Conservation (phyloP, 495 filamentous ascomycete genomes). For the Neurospora sp. region DNA sequence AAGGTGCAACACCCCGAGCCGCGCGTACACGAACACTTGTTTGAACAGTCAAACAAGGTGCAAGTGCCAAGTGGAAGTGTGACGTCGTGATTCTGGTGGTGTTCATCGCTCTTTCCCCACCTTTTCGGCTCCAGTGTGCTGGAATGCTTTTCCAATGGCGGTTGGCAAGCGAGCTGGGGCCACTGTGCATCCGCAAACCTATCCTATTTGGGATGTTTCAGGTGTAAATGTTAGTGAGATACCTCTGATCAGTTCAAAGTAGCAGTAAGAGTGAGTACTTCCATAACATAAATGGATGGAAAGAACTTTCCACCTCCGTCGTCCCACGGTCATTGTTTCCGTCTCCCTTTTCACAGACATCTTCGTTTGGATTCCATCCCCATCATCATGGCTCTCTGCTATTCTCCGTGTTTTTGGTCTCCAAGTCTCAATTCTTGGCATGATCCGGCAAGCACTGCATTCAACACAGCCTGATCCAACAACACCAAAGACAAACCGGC, state of each 20-base stretch:
- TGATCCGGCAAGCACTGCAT: background rate
- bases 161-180: background rate
- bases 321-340: background rate
- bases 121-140: no score
- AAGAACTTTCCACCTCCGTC: background rate
- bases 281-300: background rate
- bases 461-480: background rate
- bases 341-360: background rate
- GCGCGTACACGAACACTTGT: background rate
- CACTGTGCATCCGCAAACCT: background rate
- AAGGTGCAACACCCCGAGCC: background rate
- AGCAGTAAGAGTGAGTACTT: background rate
- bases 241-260: background rate
- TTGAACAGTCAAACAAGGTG: background rate
- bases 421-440: background rate
- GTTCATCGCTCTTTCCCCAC: background rate
- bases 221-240: background rate
- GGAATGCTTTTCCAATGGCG: no score
- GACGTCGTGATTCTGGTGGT: background rate
- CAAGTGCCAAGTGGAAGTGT: background rate
- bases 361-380: background rate
- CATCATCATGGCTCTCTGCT: background rate
- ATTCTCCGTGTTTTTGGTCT: background rate
- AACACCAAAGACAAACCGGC: background rate
- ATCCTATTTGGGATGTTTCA: no score